Conservation (phyloP, 805 yeast genomes). For the Metschnikowia proteae region DNA sequence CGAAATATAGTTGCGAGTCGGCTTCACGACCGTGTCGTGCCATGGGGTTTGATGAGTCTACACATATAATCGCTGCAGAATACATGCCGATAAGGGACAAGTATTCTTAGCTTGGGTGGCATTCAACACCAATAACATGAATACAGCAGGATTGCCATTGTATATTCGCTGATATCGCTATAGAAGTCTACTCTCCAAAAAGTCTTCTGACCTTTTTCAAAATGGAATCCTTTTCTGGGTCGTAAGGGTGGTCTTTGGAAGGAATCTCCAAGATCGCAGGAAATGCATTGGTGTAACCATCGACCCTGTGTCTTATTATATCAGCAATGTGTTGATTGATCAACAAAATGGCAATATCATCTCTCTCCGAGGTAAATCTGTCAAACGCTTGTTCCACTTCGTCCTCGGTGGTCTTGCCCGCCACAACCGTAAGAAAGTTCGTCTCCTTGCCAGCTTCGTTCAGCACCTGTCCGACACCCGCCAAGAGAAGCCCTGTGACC, state of each 20-base stretch:
- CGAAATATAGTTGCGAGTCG: constrained; percentile 14
- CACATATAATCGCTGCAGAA: too few relatives aligned
- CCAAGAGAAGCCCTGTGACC: constrained; percentile 90
- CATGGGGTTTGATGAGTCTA: not conserved
- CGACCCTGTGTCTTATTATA: constrained; percentile 76
- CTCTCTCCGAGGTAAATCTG: constrained; percentile 64
- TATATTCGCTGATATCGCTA: not conserved
- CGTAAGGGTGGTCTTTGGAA: constrained; percentile 97
- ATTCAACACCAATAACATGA: too few relatives aligned
- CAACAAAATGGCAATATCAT: constrained; percentile 87
- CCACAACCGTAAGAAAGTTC: constrained; percentile 77
- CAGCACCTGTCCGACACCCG: constrained; percentile 89
- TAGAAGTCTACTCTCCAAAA: constrained; percentile 70
- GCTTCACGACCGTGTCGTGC: not conserved
- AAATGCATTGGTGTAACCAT: constrained; percentile 81
- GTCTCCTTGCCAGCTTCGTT: constrained; percentile 58
- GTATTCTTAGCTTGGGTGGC: too few relatives aligned
- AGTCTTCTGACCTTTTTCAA: constrained; percentile 90
- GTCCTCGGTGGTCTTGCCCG: constrained; percentile 72
- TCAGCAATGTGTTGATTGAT: constrained; percentile 96
- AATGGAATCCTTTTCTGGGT: constrained; percentile 96
- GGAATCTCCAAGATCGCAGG: constrained; percentile 97
- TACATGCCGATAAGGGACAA: too few relatives aligned
- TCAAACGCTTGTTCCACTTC: constrained; percentile 74
- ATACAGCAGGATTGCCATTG: not conserved